Evolutionary conservation across 441 rosid genomes (phyloP).

Genomic region (Pelargonium fulgidum): DNA sequence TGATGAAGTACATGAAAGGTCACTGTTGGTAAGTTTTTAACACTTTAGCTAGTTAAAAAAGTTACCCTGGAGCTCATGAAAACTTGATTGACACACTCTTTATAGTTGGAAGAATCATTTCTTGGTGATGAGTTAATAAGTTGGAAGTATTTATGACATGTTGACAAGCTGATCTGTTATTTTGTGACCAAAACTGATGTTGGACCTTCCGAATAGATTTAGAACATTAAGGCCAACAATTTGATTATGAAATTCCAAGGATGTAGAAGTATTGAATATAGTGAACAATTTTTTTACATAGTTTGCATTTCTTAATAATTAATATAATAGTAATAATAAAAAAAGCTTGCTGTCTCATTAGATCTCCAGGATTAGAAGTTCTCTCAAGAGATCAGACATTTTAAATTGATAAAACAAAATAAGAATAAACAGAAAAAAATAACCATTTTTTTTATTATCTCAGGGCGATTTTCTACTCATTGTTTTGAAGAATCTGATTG

Average conservation of each 20-base stretch:
- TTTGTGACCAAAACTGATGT: constrained; percentile 3
- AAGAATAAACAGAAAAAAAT: neutral
- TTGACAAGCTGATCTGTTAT: neutral
- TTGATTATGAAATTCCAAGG: neutral
- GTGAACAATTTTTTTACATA: neutral
- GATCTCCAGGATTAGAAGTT: constrained; percentile 2
- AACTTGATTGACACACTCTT: constrained; percentile 1
- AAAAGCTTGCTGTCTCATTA: constrained; percentile 3
- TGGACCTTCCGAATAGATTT: constrained; percentile 3
- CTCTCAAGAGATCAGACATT: neutral
- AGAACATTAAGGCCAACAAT: neutral
- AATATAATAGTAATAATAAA: neutral
- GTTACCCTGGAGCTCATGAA: neutral
- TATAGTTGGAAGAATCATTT: neutral
- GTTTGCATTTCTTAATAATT: neutral
- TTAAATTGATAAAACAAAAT: neutral
- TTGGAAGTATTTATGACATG: neutral
- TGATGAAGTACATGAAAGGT: constrained; percentile 96
- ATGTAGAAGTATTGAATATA: neutral
- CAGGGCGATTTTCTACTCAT: constrained; percentile 96
- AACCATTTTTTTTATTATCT: constrained; percentile 16
- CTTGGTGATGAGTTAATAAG: constrained; percentile 6
- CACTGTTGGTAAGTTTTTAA: constrained; percentile 64
- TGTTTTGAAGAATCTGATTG: constrained; percentile 81
- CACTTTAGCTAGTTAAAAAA: constrained; percentile 9